Conservation (phyloP, 805 yeast genomes). For the Kodamaea leandrae region DNA sequence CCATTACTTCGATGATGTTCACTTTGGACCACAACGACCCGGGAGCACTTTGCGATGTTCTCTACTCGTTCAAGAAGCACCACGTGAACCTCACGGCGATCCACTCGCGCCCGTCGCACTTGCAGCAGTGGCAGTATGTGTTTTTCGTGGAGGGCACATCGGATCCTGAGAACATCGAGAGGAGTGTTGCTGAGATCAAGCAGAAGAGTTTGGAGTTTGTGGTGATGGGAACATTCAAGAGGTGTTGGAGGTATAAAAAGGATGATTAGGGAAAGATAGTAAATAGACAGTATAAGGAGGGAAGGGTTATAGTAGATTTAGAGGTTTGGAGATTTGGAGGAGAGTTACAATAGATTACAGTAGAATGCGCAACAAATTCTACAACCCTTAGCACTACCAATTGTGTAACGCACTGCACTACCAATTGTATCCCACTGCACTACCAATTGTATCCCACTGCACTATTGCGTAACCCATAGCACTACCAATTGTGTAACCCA, state of each 20-base stretch:
- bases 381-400: too few relatives aligned
- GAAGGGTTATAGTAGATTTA: too few relatives aligned
- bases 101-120: conserved; percentile 71
- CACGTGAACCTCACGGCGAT: conserved; percentile 67
- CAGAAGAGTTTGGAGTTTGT: conserved; percentile 48
- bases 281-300: too few relatives aligned
- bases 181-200: conserved; percentile 44
- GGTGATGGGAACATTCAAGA: conserved; percentile 57
- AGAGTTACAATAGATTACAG: too few relatives aligned
- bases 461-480: too few relatives aligned
- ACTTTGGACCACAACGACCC: conserved; percentile 61
- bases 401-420: too few relatives aligned
- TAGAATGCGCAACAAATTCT: too few relatives aligned
- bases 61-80: conserved; percentile 53
- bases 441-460: too few relatives aligned
- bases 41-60: conserved; percentile 70
- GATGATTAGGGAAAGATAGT: too few relatives aligned
- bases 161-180: conserved; percentile 20
- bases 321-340: too few relatives aligned
- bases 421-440: too few relatives aligned
- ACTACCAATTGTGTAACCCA: too few relatives aligned
- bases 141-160: conserved; percentile 72
- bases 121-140: conserved; percentile 73
- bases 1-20: conserved; percentile 60
- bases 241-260: conserved; percentile 27